Evolutionary conservation across 148 eudicot genomes (phyloP).

Genomic region (Pouteria glomerata): DNA sequence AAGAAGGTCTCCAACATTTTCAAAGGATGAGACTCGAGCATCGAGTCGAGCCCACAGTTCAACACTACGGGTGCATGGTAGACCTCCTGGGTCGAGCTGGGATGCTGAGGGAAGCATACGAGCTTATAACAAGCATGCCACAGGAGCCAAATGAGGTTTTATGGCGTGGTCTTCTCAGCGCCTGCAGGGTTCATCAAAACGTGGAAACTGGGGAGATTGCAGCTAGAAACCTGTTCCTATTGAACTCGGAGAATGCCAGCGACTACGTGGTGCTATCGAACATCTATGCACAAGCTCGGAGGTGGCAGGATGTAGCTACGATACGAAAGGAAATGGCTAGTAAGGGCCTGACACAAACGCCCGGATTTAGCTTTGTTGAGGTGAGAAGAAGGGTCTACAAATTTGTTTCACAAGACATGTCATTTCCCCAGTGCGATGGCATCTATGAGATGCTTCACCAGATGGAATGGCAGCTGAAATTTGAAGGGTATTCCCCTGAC

Average conservation of each 20-base stretch:
- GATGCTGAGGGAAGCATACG: constrained; percentile 35
- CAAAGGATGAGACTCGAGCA: constrained; percentile 34
- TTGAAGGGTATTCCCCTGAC: constrained; percentile 51
- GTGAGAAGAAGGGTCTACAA: constrained; percentile 31
- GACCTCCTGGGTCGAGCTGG: constrained; percentile 51
- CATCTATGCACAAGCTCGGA: constrained; percentile 41
- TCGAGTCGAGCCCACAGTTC: constrained; percentile 30
- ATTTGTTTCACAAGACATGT: constrained; percentile 47
- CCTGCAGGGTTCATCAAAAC: constrained; percentile 36
- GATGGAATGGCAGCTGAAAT: constrained; percentile 53
- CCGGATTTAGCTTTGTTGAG: constrained; percentile 40
- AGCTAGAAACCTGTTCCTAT: constrained; percentile 18
- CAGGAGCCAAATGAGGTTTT: constrained; percentile 40
- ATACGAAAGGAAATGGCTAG: constrained; percentile 21
- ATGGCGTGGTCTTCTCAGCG: constrained; percentile 45
- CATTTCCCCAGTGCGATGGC: constrained; percentile 25
- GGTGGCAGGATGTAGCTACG: constrained; percentile 38
- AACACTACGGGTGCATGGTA: constrained; percentile 49
- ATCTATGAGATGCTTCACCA: constrained; percentile 48
- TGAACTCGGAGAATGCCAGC: constrained; percentile 27
- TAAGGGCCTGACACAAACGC: constrained; percentile 29
- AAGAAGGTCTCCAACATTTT: constrained; percentile 34
- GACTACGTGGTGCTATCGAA: constrained; percentile 45
- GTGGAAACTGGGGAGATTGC: constrained; percentile 37
- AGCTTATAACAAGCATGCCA: constrained; percentile 32